Evolutionary conservation across 1,139 yeast species (phyloP).

Genomic region (Hansenula sp.): DNA sequence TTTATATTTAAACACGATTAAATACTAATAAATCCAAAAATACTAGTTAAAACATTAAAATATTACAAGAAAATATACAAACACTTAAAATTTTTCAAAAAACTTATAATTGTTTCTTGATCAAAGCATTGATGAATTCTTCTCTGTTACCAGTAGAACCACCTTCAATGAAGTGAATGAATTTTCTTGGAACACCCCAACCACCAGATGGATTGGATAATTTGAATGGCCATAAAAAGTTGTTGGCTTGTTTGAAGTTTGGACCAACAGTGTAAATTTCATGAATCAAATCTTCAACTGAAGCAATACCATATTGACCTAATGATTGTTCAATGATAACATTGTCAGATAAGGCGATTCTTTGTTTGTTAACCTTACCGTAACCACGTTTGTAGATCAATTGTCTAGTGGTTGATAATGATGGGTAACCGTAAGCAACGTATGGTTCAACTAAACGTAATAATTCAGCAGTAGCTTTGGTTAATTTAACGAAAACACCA

Average conservation of each 20-base stretch:
- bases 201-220: conserved; percentile 99
- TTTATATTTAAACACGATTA: neutral
- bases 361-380: conserved; percentile 99
- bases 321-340: conserved; percentile 88
- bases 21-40: neutral
- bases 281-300: conserved; percentile 97
- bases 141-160: conserved; percentile 99
- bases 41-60: conserved; percentile 2
- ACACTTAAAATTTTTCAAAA: conserved; percentile 1
- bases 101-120: conserved; percentile 53
- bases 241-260: conserved; percentile 99
- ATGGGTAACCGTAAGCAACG: conserved; percentile 99
- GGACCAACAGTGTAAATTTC: conserved; percentile 99
- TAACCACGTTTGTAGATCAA: conserved; percentile 99
- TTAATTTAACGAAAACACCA: conserved; percentile 96
- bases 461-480: conserved; percentile 98
- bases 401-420: conserved; percentile 91
- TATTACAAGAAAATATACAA: neutral
- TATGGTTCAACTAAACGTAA: conserved; percentile 98
- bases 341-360: conserved; percentile 93
- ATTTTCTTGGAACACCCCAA: conserved; percentile 99
- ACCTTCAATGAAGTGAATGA: conserved; percentile 99
- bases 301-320: conserved; percentile 95
- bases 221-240: conserved; percentile 99
- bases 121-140: conserved; percentile 95